Evolutionary conservation across 495 filamentous ascomycete genomes (phyloP).

Genomic region (Venustampulla echinocandica): DNA sequence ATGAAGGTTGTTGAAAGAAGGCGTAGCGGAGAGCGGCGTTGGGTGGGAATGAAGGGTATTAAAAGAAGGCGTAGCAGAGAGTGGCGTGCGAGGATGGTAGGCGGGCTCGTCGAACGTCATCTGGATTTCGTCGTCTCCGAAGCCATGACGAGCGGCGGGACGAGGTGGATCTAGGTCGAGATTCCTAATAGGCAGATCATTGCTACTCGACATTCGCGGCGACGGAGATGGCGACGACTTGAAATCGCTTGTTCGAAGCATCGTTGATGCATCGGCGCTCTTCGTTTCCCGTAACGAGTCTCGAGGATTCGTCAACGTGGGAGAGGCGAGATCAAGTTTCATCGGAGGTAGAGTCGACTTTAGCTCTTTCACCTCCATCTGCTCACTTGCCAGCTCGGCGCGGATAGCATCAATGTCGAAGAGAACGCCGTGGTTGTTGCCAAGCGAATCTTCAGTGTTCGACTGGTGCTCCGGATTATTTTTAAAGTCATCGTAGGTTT

Average conservation of each 20-base stretch:
- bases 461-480: slow-evolving; percentile 22
- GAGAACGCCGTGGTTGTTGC: slow-evolving; percentile 53
- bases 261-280: slow-evolving; percentile 58
- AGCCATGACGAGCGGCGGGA: slow-evolving; percentile 1
- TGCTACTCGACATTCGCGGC: slow-evolving; percentile 18
- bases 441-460: slow-evolving; percentile 32
- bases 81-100: slow-evolving; percentile 25
- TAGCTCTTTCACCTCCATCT: slow-evolving; percentile 59
- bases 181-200: slow-evolving; percentile 23
- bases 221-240: slow-evolving; percentile 26
- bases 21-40: slow-evolving; percentile 9
- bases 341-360: slow-evolving; percentile 84
- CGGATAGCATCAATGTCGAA: slow-evolving; percentile 96
- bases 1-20: slow-evolving; percentile 10
- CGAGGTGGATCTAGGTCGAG: slow-evolving; percentile 2
- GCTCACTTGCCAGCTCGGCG: slow-evolving; percentile 69
- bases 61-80: slow-evolving; percentile 8
- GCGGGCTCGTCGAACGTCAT: slow-evolving; percentile 69
- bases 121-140: slow-evolving; percentile 39
- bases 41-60: slow-evolving; percentile 23
- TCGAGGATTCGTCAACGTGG: slow-evolving; percentile 58
- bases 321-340: slow-evolving; percentile 55
- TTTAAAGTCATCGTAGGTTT: slow-evolving; percentile 68
- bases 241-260: slow-evolving; percentile 38
- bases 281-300: slow-evolving; percentile 54